Percentiles rank a stretch among this genome's conserved stretches.
Conservation (phyloP, 352 stramenopile species). For the Thraustochytrium striatum region DNA sequence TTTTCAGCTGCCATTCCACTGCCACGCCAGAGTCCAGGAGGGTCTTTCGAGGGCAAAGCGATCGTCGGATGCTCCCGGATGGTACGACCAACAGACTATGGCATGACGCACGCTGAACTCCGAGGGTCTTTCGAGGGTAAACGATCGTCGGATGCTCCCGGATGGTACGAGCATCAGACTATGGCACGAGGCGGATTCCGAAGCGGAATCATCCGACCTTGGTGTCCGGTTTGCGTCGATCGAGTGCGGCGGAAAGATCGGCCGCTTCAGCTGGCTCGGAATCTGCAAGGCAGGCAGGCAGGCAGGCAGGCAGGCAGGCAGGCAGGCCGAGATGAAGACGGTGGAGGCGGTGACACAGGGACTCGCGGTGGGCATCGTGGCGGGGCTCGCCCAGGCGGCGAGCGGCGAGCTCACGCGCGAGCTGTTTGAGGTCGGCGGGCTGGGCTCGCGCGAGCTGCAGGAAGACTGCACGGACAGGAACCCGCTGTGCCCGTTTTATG, state of each 20-base stretch:
- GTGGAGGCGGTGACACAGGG: no score
- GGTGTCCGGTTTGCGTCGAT: no score
- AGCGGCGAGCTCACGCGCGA: no score
- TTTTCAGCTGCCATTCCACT: not conserved
- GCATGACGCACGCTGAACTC: not conserved
- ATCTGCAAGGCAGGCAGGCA: not conserved
- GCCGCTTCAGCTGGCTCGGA: no score
- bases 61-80: not conserved
- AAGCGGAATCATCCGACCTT: not conserved
- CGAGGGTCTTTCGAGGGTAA: not conserved
- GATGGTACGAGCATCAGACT: not conserved
- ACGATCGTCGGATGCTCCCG: not conserved
- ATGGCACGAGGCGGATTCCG: not conserved
- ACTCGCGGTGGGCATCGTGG: no score
- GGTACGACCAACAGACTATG: not conserved
- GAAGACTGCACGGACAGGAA: no score
- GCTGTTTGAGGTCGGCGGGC: no score
- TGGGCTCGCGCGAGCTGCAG: no score
- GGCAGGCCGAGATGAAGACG: not conserved
- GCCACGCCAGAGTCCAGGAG: not conserved
- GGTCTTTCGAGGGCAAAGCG: not conserved
- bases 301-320: not conserved
- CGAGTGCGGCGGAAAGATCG: no score
- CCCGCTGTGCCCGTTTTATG: no score
- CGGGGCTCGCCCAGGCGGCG: no score